Percentiles rank a stretch among this genome's conserved stretches.
Conservation (phyloP, 2,329 filamentous ascomycete genomes). For the Talaromyces sp. region DNA sequence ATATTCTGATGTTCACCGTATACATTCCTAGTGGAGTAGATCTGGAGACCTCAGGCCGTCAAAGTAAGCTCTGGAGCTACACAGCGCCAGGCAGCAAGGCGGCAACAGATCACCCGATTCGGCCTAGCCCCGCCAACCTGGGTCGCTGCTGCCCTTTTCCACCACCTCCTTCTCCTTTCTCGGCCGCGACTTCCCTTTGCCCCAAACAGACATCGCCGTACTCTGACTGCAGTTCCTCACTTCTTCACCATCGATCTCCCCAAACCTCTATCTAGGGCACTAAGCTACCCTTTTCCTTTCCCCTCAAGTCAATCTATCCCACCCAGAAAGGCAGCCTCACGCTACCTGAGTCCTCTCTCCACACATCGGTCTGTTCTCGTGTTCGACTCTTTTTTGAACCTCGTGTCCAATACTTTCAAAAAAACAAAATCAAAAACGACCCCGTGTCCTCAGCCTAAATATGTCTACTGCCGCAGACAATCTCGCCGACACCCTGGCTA, state of each 20-base stretch:
- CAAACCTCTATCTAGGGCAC: conserved; percentile 67
- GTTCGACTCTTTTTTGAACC: background rate
- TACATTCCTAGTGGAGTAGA: no score
- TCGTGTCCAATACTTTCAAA: background rate
- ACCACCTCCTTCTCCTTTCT: conserved; percentile 20
- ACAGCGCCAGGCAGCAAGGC: conserved; percentile 7
- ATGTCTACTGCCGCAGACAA: conserved; percentile 84
- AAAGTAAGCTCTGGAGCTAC: background rate
- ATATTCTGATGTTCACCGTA: no score
- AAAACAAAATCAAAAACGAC: conserved; percentile 10
- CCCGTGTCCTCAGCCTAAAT: conserved; percentile 46
- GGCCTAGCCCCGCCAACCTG: conserved; percentile 10
- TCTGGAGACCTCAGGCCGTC: conserved; percentile 3
- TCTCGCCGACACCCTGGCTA: conserved; percentile 61
- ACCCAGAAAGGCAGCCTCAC: conserved; percentile 39
- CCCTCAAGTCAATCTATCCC: conserved; percentile 48
- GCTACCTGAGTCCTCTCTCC: conserved; percentile 62
- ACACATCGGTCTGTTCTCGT: conserved; percentile 25
- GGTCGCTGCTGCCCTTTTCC: conserved; percentile 20
- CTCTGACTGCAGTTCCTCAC: conserved; percentile 16
- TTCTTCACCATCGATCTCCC: conserved; percentile 20
- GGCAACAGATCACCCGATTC: background rate
- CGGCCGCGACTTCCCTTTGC: conserved; percentile 8
- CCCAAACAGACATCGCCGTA: conserved; percentile 14
- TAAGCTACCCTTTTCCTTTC: conserved; percentile 70